phyloP scores from a whole-genome alignment of 2,329 filamentous ascomycete genomes.

The Phialophora chinensis region DNA sequence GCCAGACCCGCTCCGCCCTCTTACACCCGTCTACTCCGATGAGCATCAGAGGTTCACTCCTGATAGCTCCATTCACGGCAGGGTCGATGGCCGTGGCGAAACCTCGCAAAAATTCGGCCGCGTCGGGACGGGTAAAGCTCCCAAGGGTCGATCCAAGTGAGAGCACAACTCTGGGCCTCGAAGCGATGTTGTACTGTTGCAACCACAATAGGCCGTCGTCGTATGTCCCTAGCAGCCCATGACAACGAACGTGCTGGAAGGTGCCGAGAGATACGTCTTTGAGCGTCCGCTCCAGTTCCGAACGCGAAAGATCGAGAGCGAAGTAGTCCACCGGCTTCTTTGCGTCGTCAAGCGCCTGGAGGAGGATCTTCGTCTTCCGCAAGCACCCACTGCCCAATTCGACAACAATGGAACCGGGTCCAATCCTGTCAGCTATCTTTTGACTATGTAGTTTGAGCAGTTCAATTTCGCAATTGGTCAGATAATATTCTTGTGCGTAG shows the following conservation, averaged over 20 bases:
- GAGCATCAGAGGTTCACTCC: background rate
- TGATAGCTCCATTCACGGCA: background rate
- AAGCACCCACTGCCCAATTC: background rate
- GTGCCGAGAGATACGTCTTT: background rate
- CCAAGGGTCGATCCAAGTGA: background rate
- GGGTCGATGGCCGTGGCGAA: background rate
- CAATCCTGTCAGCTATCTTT: background rate
- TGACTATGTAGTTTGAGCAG: background rate
- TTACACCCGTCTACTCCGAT: background rate
- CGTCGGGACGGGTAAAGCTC: background rate
- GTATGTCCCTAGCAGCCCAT: background rate
- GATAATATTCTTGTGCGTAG: constrained; percentile 90
- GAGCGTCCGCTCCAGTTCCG: background rate
- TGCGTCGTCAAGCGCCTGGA: background rate
- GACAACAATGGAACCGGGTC: background rate
- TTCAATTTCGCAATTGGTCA: constrained; percentile 91
- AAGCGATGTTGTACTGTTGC: background rate
- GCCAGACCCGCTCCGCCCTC: background rate
- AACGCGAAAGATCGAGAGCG: background rate
- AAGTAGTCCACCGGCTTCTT: background rate
- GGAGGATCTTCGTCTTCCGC: background rate
- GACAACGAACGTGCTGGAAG: background rate
- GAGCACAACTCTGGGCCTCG: background rate
- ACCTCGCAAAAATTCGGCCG: background rate
- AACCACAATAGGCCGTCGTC: background rate